Evolutionary conservation across 1,284 basidiomycete genomes (phyloP), one percentile per base, ranked within the genome.

Genomic region (Trichosporon sp.): DNA sequence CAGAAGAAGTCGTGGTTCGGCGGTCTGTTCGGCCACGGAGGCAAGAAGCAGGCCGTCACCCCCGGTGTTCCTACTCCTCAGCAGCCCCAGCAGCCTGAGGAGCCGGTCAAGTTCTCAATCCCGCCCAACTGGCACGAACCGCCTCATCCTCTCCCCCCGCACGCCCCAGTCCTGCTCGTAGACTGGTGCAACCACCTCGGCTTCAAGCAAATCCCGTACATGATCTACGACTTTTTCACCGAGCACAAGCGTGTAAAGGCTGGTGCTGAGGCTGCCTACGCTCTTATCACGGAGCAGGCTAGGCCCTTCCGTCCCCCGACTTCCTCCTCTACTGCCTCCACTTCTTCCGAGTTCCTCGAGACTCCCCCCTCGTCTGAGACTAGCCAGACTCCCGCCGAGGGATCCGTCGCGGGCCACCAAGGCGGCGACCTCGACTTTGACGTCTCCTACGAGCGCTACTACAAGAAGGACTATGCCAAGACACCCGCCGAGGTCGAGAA

Each of bases 141-240:
- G 3, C 89, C 90, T 2, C 68, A 82, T 2, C 74, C 79, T 6
- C 85, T 97, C 58, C 90, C 92, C 1, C 83, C 86, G 0, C 87
- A 90, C 59, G 90, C 95, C 0, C 90, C 95, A 1, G 82, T 97
- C 63, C 86, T 95, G 59, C 85, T 97, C 62, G 87, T 97, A 33
- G 86, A 91, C n/a, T 97, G 91, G 81, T 84, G 86, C 61, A 89
- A 95, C 74, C 85, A 90, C 70, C 85, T 97, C 62, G 95, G 95
- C 14, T 87, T 96, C 79, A 84, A 84, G 40, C 91, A 92, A 74
- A 88, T 97, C 66, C 94, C 95, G 4, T 81, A 86, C 69, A 95
- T 96, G 89, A 86, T 97, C 62, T 88, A 87, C 84, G 89, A 89
- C 71, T 95, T 92, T 81, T 98, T 97, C 84, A 94, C 93, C 74